Percentiles rank a stretch among this genome's conserved stretches.
Conservation (phyloP, 2,329 filamentous ascomycete species). For the Sclerotinia minor region DNA sequence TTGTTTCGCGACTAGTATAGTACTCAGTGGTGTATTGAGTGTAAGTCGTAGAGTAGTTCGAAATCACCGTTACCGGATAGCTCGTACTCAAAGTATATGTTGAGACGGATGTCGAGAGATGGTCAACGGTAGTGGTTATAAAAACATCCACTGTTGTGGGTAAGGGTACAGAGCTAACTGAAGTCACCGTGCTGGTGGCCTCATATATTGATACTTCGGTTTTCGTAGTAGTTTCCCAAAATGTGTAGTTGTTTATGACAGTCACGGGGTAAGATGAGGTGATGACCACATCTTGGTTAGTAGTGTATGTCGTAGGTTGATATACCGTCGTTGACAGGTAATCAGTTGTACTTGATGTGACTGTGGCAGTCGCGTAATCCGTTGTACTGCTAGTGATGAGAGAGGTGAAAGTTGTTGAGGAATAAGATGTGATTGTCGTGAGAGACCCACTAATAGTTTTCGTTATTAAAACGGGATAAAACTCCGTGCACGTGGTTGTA, state of each 20-base stretch:
- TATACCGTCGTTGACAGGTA: slow-evolving; percentile 13
- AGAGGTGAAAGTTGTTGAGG: slow-evolving; percentile 24
- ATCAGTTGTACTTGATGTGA: slow-evolving; percentile 5
- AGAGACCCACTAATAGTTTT: slow-evolving; percentile 14
- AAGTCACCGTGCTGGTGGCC: slow-evolving; percentile 11
- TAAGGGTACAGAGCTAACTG: slow-evolving; percentile 8
- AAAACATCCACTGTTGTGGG: slow-evolving; percentile 8
- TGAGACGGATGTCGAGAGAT: slow-evolving; percentile 8
- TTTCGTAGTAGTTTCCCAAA: slow-evolving; percentile 10
- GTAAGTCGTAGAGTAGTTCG: slow-evolving; percentile 14
- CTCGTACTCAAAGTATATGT: slow-evolving; percentile 6
- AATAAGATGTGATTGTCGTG: slow-evolving; percentile 24
- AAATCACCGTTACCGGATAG: slow-evolving; percentile 13
- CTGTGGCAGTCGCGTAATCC: slow-evolving; percentile 18
- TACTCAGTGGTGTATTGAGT: slow-evolving; percentile 12
- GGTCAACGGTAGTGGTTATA: slow-evolving; percentile 5
- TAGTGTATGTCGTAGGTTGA: slow-evolving; percentile 15
- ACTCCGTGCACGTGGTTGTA: slow-evolving; percentile 13
- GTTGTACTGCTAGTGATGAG: slow-evolving; percentile 12
- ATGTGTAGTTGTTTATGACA: slow-evolving; percentile 21
- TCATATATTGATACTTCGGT: slow-evolving; percentile 9
- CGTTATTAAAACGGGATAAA: slow-evolving; percentile 6
- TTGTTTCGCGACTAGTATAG: slow-evolving; percentile 12
- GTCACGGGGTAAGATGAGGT: slow-evolving; percentile 25
- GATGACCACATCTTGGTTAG: not conserved